Evolutionary conservation across 2,329 filamentous ascomycete species (phyloP).

Genomic region (Colletotrichum coccodes): DNA sequence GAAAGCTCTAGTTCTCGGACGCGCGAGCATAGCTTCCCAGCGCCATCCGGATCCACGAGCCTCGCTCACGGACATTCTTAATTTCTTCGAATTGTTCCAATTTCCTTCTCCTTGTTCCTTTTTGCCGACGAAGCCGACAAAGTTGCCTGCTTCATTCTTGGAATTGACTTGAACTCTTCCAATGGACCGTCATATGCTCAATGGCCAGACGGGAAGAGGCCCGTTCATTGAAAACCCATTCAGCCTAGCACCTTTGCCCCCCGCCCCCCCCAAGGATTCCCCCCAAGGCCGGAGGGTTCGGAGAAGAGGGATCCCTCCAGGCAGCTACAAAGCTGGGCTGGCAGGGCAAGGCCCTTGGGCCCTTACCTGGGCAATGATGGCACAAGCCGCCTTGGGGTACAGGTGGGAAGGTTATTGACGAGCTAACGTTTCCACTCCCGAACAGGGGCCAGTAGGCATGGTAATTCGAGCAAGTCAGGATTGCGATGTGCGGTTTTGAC

Average conservation of each 20-base stretch:
- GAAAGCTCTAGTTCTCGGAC: not conserved
- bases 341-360: slow-evolving; percentile 4
- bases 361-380: slow-evolving; percentile 2
- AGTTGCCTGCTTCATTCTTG: not conserved
- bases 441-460: slow-evolving; percentile 12
- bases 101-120: not conserved
- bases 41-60: slow-evolving; percentile 22
- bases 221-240: not conserved
- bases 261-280: not conserved
- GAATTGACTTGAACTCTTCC: not conserved
- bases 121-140: not conserved
- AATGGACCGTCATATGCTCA: not conserved
- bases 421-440: slow-evolving; percentile 18
- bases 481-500: slow-evolving; percentile 24
- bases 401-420: slow-evolving; percentile 5
- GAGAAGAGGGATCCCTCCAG: slow-evolving; percentile 6
- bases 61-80: slow-evolving; percentile 24
- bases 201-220: not conserved
- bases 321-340: not conserved
- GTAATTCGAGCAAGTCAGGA: slow-evolving; percentile 12
- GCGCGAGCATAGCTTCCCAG: not conserved
- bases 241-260: not conserved
- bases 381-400: slow-evolving; percentile 17
- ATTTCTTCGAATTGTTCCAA: slow-evolving; percentile 6
- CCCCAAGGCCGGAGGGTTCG: not conserved